Conservation (phyloP, 2,329 filamentous ascomycete species). For the Aspergillus tanneri region DNA sequence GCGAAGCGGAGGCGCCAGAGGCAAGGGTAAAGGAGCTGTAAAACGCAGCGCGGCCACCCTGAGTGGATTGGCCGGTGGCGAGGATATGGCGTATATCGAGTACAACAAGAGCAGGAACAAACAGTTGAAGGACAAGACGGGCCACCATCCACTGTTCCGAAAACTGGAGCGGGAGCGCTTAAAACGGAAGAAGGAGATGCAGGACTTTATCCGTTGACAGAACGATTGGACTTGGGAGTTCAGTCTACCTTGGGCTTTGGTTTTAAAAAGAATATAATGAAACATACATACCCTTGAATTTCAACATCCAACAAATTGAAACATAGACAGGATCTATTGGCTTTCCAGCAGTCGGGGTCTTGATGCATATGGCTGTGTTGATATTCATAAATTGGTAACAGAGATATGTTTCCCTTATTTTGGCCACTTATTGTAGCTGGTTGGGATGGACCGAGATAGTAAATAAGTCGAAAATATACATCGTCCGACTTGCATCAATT, state of each 20-base stretch:
- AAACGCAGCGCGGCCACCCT: slow-evolving; percentile 81
- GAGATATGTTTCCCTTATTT: too few relatives aligned
- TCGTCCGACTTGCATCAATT: too few relatives aligned
- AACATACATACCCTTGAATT: neutral
- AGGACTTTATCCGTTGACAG: slow-evolving; percentile 25
- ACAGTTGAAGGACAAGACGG: slow-evolving; percentile 61
- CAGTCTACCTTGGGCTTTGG: too few relatives aligned
- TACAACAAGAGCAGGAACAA: slow-evolving; percentile 73
- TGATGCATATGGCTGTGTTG: too few relatives aligned
- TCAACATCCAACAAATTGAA: neutral
- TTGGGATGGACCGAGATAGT: too few relatives aligned
- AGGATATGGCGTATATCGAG: slow-evolving; percentile 96
- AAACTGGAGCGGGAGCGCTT: slow-evolving; percentile 64
- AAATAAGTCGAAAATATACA: too few relatives aligned
- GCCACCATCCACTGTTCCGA: slow-evolving; percentile 63
- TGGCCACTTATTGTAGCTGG: too few relatives aligned
- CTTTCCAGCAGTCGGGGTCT: too few relatives aligned
- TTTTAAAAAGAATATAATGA: too few relatives aligned
- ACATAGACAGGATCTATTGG: too few relatives aligned
- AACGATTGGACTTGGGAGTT: neutral
- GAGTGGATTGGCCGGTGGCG: slow-evolving; percentile 81
- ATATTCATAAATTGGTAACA: too few relatives aligned
- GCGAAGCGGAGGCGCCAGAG: slow-evolving; percentile 46
- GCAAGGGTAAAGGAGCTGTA: slow-evolving; percentile 57
- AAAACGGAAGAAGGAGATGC: slow-evolving; percentile 52